Evolutionary conservation across 108 stramenopile genomes (phyloP), one percentile per base, ranked within the genome.

Genomic region (Nitzschia sp.): DNA sequence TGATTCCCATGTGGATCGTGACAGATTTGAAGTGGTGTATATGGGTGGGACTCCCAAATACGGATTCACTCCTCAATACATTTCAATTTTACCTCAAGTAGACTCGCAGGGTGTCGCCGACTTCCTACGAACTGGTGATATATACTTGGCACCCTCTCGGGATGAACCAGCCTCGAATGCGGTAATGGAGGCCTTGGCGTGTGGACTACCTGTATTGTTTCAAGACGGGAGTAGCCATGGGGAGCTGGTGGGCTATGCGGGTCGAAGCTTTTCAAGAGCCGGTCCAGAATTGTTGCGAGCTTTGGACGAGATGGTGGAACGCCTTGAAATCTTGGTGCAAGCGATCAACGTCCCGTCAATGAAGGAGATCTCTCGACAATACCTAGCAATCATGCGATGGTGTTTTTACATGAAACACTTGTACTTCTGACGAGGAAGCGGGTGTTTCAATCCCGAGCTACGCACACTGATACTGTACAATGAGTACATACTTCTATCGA

Each of bases 331-430:
- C 0, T 41, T 8, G 15, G 9, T 34, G 1, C 8, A 41, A n/a
- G 66, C 66, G 1, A 68, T 68, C 8, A 11, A 34, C 6, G 66
- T 68, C 22, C 66, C 66, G 2, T 15, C 32, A 19, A 68, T 68
- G 1, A n/a, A 33, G 27, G 54, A 41, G 13, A 26, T 68, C 16
- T 36, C 66, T 19, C 13, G 32, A n/a, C 23, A 25, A 19, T 68
- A 68, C 27, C 21, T 68, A 19, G 17, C 66, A 1, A 45, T 68
- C 0, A 54, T 68, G 66, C 66, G 66, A 26, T 68, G 66, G 66
- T 68, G 66, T 33, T 68, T 68, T 28, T 56, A 68, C 66, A 68
- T 68, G 66, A 68, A 68, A 41, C 54, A 33, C 9, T 34, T 68
- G 56, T 50, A 21, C 21, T 50, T 50, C 19, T 8, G 21, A 4